Evolutionary conservation across 345 rosid genomes (phyloP).

Genomic region (Murraya koenigii): DNA sequence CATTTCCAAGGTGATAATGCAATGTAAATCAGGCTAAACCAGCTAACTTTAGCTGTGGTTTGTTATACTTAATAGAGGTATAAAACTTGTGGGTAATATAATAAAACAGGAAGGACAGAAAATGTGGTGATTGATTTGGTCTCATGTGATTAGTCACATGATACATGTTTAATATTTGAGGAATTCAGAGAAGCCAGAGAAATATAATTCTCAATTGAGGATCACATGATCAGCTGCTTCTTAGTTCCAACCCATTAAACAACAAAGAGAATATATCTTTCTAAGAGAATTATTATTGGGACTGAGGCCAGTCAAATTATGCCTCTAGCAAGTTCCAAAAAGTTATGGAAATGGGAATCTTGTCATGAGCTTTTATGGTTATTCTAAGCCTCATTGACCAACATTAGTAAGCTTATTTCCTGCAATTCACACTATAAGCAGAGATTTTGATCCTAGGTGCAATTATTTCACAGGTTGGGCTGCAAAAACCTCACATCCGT

Average conservation of each 20-base stretch:
- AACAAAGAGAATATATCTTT: conserved; percentile 11
- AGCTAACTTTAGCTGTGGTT: conserved; percentile 28
- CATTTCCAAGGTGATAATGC: conserved; percentile 20
- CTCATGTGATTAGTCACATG: conserved; percentile 45
- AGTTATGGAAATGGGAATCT: conserved; percentile 15
- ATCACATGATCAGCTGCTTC: conserved; percentile 47
- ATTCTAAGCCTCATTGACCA: conserved; percentile 6
- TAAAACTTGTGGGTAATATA: conserved; percentile 9
- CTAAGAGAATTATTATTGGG: background rate
- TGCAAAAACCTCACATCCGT: conserved; percentile 13
- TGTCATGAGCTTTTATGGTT: conserved; percentile 9
- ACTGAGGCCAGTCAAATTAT: conserved; percentile 10
- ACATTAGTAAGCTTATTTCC: conserved; percentile 1
- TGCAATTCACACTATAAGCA: background rate
- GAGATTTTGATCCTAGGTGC: conserved; percentile 2
- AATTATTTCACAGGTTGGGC: background rate
- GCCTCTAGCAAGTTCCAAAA: conserved; percentile 6
- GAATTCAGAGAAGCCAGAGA: conserved; percentile 26
- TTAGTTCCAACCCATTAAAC: conserved; percentile 25
- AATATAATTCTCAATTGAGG: conserved; percentile 26
- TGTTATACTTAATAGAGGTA: conserved; percentile 1
- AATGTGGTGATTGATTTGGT: conserved; percentile 28
- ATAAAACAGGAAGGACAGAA: conserved; percentile 19
- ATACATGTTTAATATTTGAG: conserved; percentile 22
- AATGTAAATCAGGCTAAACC: conserved; percentile 25